phyloP scores from a whole-genome alignment of 371 early-diverging fungal species.

The Capillidium heterosporum region DNA sequence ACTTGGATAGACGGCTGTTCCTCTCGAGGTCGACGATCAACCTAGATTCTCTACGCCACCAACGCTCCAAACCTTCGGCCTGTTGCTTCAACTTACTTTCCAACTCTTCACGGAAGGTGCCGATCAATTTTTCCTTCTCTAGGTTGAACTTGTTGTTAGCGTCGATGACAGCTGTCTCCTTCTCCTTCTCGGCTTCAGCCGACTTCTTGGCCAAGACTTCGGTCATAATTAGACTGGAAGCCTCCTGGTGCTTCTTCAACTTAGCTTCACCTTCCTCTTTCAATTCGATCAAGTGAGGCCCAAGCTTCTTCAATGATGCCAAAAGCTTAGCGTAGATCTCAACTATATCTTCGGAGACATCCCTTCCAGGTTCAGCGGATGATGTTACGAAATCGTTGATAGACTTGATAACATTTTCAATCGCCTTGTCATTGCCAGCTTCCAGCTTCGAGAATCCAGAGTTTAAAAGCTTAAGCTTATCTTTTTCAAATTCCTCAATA shows the following conservation, averaged over 20 bases:
- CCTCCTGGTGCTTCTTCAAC: not conserved
- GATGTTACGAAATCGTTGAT: not conserved
- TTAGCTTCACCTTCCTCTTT: not conserved
- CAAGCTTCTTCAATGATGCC: not conserved
- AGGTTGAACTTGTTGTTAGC: not conserved
- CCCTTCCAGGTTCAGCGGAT: too few species aligned
- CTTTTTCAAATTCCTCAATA: not conserved
- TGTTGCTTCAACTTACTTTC: conserved; percentile 32
- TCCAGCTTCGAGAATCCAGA: not conserved
- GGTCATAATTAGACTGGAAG: not conserved
- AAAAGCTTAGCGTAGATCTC: not conserved
- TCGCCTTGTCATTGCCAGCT: not conserved
- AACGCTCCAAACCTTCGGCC: conserved; percentile 28
- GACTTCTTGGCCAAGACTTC: not conserved
- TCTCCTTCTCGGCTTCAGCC: not conserved
- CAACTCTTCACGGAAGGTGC: conserved; percentile 30
- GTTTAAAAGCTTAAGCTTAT: not conserved
- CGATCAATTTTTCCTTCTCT: conserved; percentile 54
- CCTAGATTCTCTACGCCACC: conserved; percentile 45
- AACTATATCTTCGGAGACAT: not conserved
- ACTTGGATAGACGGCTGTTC: conserved; percentile 66
- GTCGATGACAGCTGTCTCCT: not conserved
- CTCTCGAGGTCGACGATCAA: conserved; percentile 75
- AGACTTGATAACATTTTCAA: not conserved
- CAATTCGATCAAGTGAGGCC: not conserved